Conservation (phyloP, 495 filamentous ascomycete species). For the Xylaria nigripes region DNA sequence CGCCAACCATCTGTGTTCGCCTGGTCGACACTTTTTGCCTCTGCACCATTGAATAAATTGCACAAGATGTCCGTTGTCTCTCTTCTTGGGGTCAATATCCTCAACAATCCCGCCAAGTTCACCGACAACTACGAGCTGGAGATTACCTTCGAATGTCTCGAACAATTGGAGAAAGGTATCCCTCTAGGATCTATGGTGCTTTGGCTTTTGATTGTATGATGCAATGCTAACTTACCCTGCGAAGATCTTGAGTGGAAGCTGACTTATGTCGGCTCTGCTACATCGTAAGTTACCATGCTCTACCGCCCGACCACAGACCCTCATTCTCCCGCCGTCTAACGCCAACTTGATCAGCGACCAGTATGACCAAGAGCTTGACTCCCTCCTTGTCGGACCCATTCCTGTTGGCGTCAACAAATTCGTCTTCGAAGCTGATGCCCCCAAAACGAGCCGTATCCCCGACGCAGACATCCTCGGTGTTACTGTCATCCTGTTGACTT, state of each 20-base stretch:
- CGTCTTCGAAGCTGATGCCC: slow-evolving; percentile 90
- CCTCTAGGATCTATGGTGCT: background rate
- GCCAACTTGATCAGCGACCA: slow-evolving; percentile 56
- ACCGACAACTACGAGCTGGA: slow-evolving; percentile 86
- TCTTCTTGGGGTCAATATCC: slow-evolving; percentile 84
- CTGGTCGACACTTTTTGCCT: background rate
- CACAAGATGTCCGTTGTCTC: slow-evolving; percentile 90
- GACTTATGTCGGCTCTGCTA: slow-evolving; percentile 96
- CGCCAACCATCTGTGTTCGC: background rate
- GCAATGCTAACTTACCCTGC: background rate
- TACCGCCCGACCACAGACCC: background rate
- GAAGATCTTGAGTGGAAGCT: slow-evolving; percentile 99
- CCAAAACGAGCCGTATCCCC: slow-evolving; percentile 81
- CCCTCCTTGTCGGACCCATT: slow-evolving; percentile 89
- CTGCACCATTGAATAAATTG: slow-evolving; percentile 4
- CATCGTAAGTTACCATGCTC: slow-evolving; percentile 56
- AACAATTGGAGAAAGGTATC: slow-evolving; percentile 79
- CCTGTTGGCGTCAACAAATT: slow-evolving; percentile 98
- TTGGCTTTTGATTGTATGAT: background rate
- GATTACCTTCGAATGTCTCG: slow-evolving; percentile 97
- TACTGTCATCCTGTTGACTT: slow-evolving; percentile 92
- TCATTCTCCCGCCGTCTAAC: slow-evolving; percentile 1
- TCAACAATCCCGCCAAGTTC: slow-evolving; percentile 94
- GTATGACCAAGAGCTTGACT: slow-evolving; percentile 97
- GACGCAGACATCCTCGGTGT: slow-evolving; percentile 92